Conservation (phyloP, 176 grass and related monocot genomes). For the Lolium perenne region DNA sequence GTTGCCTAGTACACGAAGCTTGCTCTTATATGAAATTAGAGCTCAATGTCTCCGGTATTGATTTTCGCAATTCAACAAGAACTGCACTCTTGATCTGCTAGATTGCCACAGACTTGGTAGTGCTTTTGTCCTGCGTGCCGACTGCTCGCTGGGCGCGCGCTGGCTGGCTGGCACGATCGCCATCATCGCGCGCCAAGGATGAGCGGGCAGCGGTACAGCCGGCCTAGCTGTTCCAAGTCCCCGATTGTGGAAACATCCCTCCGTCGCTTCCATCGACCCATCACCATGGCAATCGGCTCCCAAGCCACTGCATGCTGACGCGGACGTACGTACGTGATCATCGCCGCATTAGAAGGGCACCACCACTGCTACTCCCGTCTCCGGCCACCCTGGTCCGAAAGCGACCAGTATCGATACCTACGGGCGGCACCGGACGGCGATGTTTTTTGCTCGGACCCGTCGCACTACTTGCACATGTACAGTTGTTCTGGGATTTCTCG, state of each 20-base stretch:
- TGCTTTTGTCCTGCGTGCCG: too few species aligned
- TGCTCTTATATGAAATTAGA: too few species aligned
- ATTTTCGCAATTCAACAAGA: too few species aligned
- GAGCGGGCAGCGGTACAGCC: slow-evolving; percentile 32
- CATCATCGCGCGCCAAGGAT: slow-evolving; percentile 23
- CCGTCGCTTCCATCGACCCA: slow-evolving; percentile 23
- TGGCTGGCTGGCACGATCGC: background rate
- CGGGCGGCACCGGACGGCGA: too few species aligned
- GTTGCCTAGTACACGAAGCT: too few species aligned
- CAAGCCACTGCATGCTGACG: background rate
- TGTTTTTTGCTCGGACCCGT: too few species aligned
- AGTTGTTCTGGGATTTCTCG: too few species aligned
- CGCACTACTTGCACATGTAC: too few species aligned
- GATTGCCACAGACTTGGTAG: too few species aligned
- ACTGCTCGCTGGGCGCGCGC: background rate
- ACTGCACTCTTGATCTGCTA: too few species aligned
- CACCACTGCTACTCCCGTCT: background rate
- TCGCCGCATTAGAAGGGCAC: background rate
- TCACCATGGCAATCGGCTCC: background rate
- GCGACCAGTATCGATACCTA: slow-evolving; percentile 13
- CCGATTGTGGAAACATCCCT: slow-evolving; percentile 46
- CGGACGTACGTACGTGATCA: slow-evolving; percentile 1
- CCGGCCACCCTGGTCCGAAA: slow-evolving; percentile 47
- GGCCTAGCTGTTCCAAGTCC: slow-evolving; percentile 42
- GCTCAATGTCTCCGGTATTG: too few species aligned